phyloP scores from a whole-genome alignment of 2,329 filamentous ascomycete genomes.

The Nannizzia gypsea region DNA sequence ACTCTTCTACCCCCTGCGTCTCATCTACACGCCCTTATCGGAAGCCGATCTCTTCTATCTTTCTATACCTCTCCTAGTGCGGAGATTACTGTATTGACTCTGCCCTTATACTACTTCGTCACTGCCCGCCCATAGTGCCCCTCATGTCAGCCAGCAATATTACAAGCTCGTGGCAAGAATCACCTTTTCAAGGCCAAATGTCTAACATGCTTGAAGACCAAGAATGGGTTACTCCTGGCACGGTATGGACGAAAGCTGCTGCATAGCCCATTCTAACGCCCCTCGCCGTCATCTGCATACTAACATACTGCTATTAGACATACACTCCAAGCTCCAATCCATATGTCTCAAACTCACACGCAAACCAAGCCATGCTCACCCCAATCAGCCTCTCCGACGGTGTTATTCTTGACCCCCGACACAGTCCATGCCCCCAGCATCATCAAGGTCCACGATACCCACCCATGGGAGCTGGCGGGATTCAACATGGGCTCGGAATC shows the following conservation, averaged over 20 bases:
- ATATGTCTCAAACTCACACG: conserved; percentile 25
- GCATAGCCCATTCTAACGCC: not conserved
- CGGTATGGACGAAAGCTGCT: conserved; percentile 7
- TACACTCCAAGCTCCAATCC: conserved; percentile 22
- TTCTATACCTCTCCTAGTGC: not conserved
- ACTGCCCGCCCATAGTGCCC: not conserved
- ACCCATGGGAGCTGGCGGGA: conserved; percentile 19
- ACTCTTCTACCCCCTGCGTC: not conserved
- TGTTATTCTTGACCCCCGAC: conserved; percentile 21
- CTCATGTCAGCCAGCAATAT: conserved; percentile 10
- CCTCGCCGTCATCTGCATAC: conserved; percentile 1
- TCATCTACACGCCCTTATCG: not conserved
- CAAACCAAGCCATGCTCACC: conserved; percentile 23
- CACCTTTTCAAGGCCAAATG: conserved; percentile 11
- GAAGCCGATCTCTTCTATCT: not conserved
- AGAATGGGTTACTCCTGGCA: conserved; percentile 13
- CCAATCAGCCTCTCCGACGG: conserved; percentile 30
- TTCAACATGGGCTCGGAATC: conserved; percentile 29
- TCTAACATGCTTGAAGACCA: conserved; percentile 8
- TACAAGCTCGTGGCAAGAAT: conserved; percentile 9
- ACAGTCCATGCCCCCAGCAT: conserved; percentile 27
- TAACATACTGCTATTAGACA: conserved; percentile 10
- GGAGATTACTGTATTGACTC: not conserved
- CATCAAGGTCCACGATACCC: conserved; percentile 29
- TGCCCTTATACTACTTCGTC: not conserved